A percentile compares a stretch with the other conserved stretches of the same genome.
Conservation (phyloP, 129 eudicot genomes). For the Daucus carota region DNA sequence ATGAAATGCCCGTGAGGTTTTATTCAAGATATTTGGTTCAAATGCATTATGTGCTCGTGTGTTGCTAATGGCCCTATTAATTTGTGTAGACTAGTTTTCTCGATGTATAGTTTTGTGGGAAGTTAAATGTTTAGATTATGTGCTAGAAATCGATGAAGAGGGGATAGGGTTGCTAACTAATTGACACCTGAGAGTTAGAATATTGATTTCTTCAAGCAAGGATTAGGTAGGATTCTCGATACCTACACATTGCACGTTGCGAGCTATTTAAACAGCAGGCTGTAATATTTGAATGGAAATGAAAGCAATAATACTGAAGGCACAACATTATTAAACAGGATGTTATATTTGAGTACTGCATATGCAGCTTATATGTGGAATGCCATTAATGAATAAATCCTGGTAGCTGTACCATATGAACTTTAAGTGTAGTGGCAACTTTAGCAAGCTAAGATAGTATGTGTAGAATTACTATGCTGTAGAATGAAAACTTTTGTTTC, state of each 20-base stretch:
- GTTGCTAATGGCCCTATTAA: not conserved
- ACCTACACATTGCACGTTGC: not conserved
- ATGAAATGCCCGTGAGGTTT: conserved; percentile 8
- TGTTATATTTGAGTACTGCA: not conserved
- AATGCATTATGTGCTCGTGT: not conserved
- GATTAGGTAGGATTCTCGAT: not conserved
- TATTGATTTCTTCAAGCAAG: not conserved
- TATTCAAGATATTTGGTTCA: not conserved
- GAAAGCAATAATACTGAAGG: not conserved
- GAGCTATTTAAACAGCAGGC: not conserved
- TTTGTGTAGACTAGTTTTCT: not conserved
- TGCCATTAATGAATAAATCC: not conserved
- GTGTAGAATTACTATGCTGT: not conserved
- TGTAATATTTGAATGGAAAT: not conserved
- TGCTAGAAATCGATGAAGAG: not conserved
- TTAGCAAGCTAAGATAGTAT: not conserved
- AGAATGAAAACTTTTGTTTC: not conserved
- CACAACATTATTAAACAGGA: too few species aligned
- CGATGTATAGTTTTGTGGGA: not conserved
- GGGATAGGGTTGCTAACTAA: not conserved
- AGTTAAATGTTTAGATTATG: not conserved
- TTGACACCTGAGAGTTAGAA: not conserved
- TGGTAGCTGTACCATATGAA: not conserved
- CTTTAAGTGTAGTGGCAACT: not conserved
- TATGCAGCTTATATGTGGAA: not conserved